Evolutionary conservation across 768 basidiomycete species (phyloP), one percentile per base, ranked within the genome.

Genomic region (Omphalotus guepiniiformis): DNA sequence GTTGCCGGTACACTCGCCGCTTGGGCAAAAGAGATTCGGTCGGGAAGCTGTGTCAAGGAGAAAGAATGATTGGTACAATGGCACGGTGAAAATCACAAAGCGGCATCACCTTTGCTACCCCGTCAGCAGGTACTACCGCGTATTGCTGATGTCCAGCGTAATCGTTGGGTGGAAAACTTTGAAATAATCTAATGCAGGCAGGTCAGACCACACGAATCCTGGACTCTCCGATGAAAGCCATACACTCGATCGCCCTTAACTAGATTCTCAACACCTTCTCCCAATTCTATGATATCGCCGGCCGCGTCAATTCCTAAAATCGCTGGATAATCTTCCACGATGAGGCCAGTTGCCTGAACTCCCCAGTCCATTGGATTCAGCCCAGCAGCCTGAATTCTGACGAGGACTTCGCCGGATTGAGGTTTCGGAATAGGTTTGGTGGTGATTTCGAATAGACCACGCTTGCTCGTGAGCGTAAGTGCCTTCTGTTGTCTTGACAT

Each of bases 221-320:
- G n/a, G n/a, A n/a, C n/a, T 40, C 4, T n/a, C n/a, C 18, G 11
- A 9, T 40, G 19, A 26, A 6, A 34, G 15, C 3, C 74, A 54
- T 62, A 78, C 76, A 82, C 76, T 57, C 69, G 65, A 58, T 82
- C 79, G 3, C 78, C 79, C 21, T 66, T 65, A 50, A 72, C 64
- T 55, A 79, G 73, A 26, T 62, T 60, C 9, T 61, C 67, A 5
- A 83, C 79, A 1, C 71, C 74, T 47, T 74, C 71, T 2, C 80
- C 81, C 35, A 82, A 64, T 27, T 63, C 68, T 18, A 69, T 71
- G 5, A 82, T 70, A 1, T 71, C 67, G 4, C 81, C 81, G 29
- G 80, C 73, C 25, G 67, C 64, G 45, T 82, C 80, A 7, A 58
- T 63, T 1, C 80, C 80, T 0, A 75, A 49, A 2, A 80, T 59